phyloP scores from a whole-genome alignment of 352 stramenopile species.

The Hyaloperonospora brassicae region DNA sequence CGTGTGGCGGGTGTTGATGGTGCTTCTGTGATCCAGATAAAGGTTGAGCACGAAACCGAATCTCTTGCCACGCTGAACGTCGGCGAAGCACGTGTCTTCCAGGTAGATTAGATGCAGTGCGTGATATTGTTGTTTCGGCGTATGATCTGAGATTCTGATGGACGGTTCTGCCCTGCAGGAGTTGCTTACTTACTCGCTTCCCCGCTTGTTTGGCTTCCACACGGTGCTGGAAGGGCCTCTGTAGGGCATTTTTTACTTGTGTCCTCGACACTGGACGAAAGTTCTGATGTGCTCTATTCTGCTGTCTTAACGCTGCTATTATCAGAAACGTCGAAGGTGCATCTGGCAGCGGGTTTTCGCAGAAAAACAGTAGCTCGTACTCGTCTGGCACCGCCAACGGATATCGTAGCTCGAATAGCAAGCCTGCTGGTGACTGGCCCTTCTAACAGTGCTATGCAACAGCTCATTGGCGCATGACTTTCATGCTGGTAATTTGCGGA shows the following conservation, averaged over 20 bases:
- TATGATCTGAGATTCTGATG: not conserved
- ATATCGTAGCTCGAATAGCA: constrained; percentile 31
- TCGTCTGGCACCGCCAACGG: constrained; percentile 26
- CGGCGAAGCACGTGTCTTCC: constrained; percentile 56
- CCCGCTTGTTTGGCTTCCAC: constrained; percentile 71
- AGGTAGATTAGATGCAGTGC: constrained; percentile 11
- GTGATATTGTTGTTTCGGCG: not conserved
- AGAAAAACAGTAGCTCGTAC: constrained; percentile 22
- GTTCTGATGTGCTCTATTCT: constrained; percentile 3
- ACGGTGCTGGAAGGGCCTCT: constrained; percentile 58
- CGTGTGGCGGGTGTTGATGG: constrained; percentile 35
- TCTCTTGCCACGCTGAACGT: constrained; percentile 52
- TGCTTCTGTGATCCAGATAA: constrained; percentile 48
- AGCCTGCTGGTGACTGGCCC: constrained; percentile 61
- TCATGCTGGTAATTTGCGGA: not conserved
- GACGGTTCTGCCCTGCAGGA: constrained; percentile 27
- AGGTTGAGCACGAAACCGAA: constrained; percentile 43
- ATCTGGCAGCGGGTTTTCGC: constrained; percentile 17
- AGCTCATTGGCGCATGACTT: constrained; percentile 1
- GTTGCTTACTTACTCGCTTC: constrained; percentile 69
- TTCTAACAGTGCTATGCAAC: constrained; percentile 34
- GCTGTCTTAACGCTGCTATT: not conserved
- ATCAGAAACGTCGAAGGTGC: constrained; percentile 43
- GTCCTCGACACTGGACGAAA: not conserved
- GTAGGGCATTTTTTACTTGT: constrained; percentile 26